Conservation (phyloP, 345 rosid genomes). For the Trapa bicornis region DNA sequence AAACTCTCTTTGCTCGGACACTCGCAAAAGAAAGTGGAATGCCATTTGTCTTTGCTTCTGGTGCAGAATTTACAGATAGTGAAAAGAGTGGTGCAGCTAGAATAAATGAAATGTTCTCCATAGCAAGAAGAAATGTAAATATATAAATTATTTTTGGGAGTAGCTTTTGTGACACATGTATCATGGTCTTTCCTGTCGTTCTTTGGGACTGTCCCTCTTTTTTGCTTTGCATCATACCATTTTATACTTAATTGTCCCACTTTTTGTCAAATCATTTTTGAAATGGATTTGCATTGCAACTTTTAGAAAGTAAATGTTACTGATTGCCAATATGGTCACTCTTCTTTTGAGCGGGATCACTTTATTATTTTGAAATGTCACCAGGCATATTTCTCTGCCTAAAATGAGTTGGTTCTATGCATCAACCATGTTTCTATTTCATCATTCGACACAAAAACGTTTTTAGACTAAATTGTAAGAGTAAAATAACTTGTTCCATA, state of each 20-base stretch:
- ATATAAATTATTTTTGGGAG: constrained; percentile 1
- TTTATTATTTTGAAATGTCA: background rate
- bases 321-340: background rate
- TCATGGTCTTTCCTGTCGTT: background rate
- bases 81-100: constrained; percentile 85
- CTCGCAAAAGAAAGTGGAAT: constrained; percentile 91
- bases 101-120: constrained; percentile 85
- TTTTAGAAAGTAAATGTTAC: background rate
- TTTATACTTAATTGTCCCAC: background rate
- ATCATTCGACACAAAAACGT: background rate
- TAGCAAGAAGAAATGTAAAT: constrained; percentile 87
- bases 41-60: constrained; percentile 94
- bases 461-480: background rate
- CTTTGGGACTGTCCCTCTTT: background rate
- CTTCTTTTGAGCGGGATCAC: background rate
- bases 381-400: background rate
- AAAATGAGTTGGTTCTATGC: background rate
- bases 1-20: constrained; percentile 93
- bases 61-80: constrained; percentile 91
- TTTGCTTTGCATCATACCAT: background rate
- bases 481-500: background rate
- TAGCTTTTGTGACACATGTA: background rate
- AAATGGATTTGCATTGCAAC: background rate
- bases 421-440: background rate
- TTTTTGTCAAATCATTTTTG: background rate